Evolutionary conservation across 495 filamentous ascomycete species (phyloP), one percentile per base, ranked within the genome.

Genomic region (Tuber borchii): DNA sequence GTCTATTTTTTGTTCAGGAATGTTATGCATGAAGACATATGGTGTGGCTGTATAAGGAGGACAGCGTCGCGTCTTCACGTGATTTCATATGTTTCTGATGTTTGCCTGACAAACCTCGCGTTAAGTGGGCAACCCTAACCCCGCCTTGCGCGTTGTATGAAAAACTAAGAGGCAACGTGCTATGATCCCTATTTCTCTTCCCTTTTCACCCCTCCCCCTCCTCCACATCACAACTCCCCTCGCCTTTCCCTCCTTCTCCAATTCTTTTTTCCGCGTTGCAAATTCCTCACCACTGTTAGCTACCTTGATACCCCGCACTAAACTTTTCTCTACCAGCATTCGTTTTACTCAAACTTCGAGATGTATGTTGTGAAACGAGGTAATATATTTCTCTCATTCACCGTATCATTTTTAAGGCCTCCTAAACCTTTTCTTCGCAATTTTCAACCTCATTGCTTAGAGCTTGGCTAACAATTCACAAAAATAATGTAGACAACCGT

Each of bases 401-500:
- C n/a, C 31, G 56, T 31, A 17, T 19, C 34, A 16, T 26, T 9
- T 65, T 34, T 34, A 65, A 65, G 56, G 56, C 56, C 14, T 16
- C 56, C 56, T 31, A 26, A 17, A 34, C 17, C 4, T 34, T 7
- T 65, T 34, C 56, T 31, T 19, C 56, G 12, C 26, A 65, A 65
- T 34, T 17, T 34, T 65, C 56, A 34, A 12, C 56, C 56, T 34
- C 26, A 31, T 31, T 65, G 12, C 26, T 31, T 34, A 5, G 26
- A 16, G 26, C 6, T 17, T 16, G 1, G 5, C 56, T 65, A 10
- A 65, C 4, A 65, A 65, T 65, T 34, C 26, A 34, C 56, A 65
- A 65, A 56, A 65, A 65, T 31, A 31, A 31, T 26, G 73, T 61
- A 98, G 95, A 99, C 88, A 95, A 95, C 86, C 95, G 95, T 87